phyloP scores from a whole-genome alignment of 805 yeast species.

The Isabelozyma rhagii region DNA sequence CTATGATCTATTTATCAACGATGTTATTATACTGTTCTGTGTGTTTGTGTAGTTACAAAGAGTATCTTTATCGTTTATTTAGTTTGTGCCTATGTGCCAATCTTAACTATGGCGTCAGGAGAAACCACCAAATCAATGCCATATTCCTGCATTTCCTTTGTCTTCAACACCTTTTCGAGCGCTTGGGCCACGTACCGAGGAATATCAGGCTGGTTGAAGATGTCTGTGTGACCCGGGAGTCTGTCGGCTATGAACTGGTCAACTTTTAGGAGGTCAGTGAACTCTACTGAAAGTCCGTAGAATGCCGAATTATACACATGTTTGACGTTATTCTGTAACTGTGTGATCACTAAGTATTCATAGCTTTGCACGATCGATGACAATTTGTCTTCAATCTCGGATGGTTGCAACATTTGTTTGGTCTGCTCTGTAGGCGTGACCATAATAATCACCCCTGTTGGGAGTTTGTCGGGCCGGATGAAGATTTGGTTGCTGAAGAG shows the following conservation, averaged over 20 bases:
- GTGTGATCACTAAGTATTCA: not conserved
- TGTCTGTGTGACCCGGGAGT: not conserved
- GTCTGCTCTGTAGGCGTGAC: not conserved
- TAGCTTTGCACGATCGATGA: slow-evolving; percentile 2
- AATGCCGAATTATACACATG: slow-evolving; percentile 5
- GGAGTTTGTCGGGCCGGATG: not conserved
- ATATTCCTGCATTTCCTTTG: not conserved
- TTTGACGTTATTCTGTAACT: slow-evolving; percentile 1
- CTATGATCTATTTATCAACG: not conserved
- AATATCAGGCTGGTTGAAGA: not conserved
- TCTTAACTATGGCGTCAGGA: not conserved
- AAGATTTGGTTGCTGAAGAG: not conserved
- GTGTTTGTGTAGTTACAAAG: too few species aligned
- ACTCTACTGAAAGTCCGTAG: slow-evolving; percentile 4
- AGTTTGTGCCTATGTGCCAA: not conserved
- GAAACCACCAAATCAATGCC: not conserved
- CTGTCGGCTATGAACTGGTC: not conserved
- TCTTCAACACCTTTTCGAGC: not conserved
- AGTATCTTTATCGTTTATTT: not conserved
- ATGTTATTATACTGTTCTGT: too few species aligned
- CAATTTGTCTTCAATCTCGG: not conserved
- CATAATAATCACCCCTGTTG: not conserved
- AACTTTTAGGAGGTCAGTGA: not conserved
- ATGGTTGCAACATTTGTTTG: not conserved
- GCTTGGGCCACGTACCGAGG: not conserved